Conservation (phyloP, 352 stramenopile species). For the Phytophthora ohioensis region DNA sequence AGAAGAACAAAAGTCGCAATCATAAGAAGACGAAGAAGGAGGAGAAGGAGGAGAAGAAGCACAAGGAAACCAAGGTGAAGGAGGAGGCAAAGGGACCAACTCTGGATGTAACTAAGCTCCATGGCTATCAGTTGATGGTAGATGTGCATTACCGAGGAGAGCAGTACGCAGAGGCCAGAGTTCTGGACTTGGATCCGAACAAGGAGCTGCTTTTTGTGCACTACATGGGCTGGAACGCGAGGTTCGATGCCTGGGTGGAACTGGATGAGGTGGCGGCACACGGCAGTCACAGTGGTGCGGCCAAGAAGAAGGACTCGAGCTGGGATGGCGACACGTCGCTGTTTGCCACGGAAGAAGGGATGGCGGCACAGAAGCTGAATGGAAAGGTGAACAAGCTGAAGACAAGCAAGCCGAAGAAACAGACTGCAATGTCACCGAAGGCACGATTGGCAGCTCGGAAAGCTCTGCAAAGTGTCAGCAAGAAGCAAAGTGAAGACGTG, state of each 20-base stretch:
- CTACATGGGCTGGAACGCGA: conserved; percentile 82
- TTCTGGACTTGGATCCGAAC: conserved; percentile 54
- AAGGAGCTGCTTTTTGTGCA: conserved; percentile 63
- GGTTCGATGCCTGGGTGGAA: conserved; percentile 72
- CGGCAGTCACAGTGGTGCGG: conserved; percentile 50
- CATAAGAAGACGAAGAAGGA: conserved; percentile 46
- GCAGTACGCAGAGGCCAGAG: conserved; percentile 69
- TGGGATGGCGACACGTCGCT: conserved; percentile 66
- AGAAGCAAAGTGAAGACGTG: conserved; percentile 16
- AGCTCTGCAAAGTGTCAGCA: conserved; percentile 15
- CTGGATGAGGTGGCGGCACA: conserved; percentile 59
- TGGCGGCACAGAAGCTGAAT: conserved; percentile 2
- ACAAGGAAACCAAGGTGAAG: conserved; percentile 1
- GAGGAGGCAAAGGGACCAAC: background rate
- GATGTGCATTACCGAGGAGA: conserved; percentile 66
- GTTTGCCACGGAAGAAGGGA: conserved; percentile 37
- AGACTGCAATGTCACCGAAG: conserved; percentile 13
- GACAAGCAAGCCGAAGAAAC: conserved; percentile 18
- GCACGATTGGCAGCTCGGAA: conserved; percentile 21
- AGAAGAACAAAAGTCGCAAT: conserved; percentile 27
- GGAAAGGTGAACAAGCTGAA: conserved; percentile 13
- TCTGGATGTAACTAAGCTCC: conserved; percentile 12
- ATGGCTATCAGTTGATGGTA: conserved; percentile 59
- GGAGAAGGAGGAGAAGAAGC: conserved; percentile 24
- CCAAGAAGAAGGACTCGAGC: conserved; percentile 44